Base-by-base conservation (phyloP, 352 stramenopile genomes). In the Globisporangium nunn region DNA sequence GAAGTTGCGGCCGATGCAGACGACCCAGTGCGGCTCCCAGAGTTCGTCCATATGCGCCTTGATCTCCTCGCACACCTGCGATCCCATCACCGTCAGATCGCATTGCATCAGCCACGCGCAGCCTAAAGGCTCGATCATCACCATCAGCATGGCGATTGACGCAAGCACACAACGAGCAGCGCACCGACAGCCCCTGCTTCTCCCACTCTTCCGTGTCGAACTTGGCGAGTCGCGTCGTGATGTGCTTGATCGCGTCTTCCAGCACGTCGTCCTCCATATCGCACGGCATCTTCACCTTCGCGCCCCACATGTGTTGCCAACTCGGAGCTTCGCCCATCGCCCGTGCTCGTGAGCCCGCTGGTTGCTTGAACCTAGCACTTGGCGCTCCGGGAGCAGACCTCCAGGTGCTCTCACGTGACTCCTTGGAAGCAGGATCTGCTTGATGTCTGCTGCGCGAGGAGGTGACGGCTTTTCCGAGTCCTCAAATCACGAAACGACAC, bases 1-100 rank as follows among this genome's bases (percentile, higher is more conserved):
- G 55, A 98, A 98, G 63, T 96, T 96, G 39, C 85, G 75, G 2
- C 91, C 92, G 50, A 97, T 95, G 56, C 81, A 91, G 15, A 95
- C 81, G 35, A 92, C 77, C 85, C 85, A 95, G 46, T 91, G 70
- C 30, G 81, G 81, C 30, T 93, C 81, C 85, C 85, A 95, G 17
- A 62, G 64, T 48, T 78, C 68, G 50, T 93, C 85, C 61, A 95
- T 48, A 43, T 92, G 81, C 50, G 74, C 68, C 55, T 91, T 87
- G 58, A 95, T 78, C 54, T 92, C 78, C 57, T 93, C 81, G 54
- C 81, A 91, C 1, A 89, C 82, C 79, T 87, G 51, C 30, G 23
- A 29, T 33, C 41, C 28, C 51, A 54, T 31, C 14, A 8, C 11
- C 37, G 37, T 43, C 11, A 43, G 37, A 11, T 43, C 37, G 15